Evolutionary conservation across 2,329 filamentous ascomycete genomes (phyloP).

Genomic region (Colletotrichum sp.): DNA sequence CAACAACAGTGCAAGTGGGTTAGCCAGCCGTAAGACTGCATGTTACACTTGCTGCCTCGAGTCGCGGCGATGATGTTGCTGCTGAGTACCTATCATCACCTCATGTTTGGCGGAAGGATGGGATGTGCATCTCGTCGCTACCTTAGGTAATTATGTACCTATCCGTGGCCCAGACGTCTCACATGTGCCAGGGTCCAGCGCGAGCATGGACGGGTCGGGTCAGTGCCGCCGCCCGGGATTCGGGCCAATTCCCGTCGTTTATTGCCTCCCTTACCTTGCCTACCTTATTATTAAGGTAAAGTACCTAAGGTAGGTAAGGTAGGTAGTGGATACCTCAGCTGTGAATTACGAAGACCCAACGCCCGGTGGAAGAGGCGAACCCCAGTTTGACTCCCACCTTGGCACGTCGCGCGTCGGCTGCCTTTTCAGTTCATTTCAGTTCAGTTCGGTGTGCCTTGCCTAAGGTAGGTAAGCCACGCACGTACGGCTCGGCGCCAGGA

Average conservation of each 20-base stretch:
- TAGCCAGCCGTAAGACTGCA: background rate
- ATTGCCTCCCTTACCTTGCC: background rate
- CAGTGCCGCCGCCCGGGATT: background rate
- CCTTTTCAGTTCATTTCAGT: background rate
- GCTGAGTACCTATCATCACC: background rate
- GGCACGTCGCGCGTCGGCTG: background rate
- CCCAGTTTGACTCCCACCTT: background rate
- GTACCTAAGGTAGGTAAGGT: background rate
- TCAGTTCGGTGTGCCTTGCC: background rate
- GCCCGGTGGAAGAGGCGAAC: background rate
- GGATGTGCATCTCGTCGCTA: background rate
- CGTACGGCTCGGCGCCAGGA: background rate
- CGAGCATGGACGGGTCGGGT: background rate
- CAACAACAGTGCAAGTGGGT: background rate
- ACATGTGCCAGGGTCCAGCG: background rate
- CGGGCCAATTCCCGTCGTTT: background rate
- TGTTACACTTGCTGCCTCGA: background rate
- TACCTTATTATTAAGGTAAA: too few relatives aligned
- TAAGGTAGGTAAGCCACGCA: background rate
- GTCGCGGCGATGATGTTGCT: background rate
- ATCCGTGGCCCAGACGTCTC: background rate
- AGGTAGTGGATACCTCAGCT: background rate
- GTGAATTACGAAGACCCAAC: background rate
- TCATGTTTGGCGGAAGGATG: background rate
- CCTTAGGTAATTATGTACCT: background rate